Evolutionary conservation across 345 rosid species (phyloP).

Genomic region (Euphorbia lathyris): DNA sequence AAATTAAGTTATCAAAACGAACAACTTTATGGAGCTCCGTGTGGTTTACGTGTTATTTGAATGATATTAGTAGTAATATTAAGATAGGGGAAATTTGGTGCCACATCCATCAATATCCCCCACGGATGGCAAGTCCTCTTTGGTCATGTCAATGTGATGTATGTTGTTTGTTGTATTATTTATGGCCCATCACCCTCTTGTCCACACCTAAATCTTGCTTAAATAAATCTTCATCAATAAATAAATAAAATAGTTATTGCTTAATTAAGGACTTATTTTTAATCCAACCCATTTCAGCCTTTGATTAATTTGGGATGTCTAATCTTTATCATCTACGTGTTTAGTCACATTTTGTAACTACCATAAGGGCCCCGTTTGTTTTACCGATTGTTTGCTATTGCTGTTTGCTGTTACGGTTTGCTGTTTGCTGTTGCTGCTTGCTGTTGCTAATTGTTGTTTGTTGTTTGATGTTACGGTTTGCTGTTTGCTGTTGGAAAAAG

Average conservation of each 20-base stretch:
- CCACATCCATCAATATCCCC: background rate
- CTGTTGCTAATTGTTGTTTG: too few species aligned
- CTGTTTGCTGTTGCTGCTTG: too few species aligned
- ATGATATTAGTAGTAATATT: background rate
- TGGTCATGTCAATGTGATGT: constrained; percentile 29
- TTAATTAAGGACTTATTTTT: constrained; percentile 2
- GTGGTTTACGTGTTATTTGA: too few species aligned
- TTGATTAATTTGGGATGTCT: background rate
- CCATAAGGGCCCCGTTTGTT: too few species aligned
- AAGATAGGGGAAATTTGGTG: background rate
- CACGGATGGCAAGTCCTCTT: constrained; percentile 3
- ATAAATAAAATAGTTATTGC: too few species aligned
- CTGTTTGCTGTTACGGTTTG: too few species aligned
- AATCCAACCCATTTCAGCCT: constrained; percentile 5
- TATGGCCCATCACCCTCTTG: constrained; percentile 7
- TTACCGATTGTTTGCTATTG: too few species aligned
- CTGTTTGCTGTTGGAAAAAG: too few species aligned
- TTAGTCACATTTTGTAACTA: too few species aligned
- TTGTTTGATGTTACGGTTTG: too few species aligned
- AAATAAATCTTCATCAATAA: background rate
- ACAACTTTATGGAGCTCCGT: too few species aligned
- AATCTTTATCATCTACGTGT: background rate
- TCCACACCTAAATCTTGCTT: constrained; percentile 8
- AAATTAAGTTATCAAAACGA: too few species aligned
- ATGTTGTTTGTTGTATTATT: background rate